Evolutionary conservation across 495 filamentous ascomycete species (phyloP), one percentile per base, ranked within the genome.

Genomic region (Rhizodiscina lignyota): DNA sequence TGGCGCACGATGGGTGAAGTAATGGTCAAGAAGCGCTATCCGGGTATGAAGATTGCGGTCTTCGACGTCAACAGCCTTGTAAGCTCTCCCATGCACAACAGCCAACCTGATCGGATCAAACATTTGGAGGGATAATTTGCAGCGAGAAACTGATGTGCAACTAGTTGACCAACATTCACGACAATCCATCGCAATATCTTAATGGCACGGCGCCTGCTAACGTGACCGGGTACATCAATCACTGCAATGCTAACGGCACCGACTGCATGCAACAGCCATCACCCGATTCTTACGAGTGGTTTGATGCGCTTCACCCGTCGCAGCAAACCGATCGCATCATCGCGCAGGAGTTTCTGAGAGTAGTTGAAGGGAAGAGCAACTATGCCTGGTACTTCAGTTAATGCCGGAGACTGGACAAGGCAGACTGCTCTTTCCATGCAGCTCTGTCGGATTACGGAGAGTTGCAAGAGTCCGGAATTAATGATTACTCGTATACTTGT

Each of bases 291-390:
- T 74, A 59, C 38, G 35, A 66, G 45, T 66, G 66, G 62, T 67
- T 62, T 39, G 77, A 83, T 53, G 67, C 71, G 48, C 52, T 83
- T 48, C 79, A 83, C 54, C 73, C 77, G 12, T 68, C 64, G n/a
- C 58, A 70, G 48, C 63, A 68, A 55, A 62, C 68, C 5, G 51
- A 61, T 35, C 34, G 60, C 30, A 43, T 65, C 15, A 61, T 83
- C 39, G 77, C 66, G 12, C 48, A 58, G 36, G 63, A 71, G 43
- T 80, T 81, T 54, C 53, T 71, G 17, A 64, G 70, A 26, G 66
- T 74, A 0, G 51, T 81, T 5, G 51, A 55, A 19, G 72, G 74
- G 11, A 58, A 59, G 30, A 72, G 65, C 40, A 56, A 60, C 40
- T 79, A 63, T 41, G 74, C 70, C 11, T 66, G 61, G 10, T 72